Percentiles rank a stretch among this genome's conserved stretches.
These are phyloP conservation scores for Tolypocladium cylindrosporum DNA, from an alignment of 2,329 filamentous ascomycete species.

Conservation along the genomic window DNA sequence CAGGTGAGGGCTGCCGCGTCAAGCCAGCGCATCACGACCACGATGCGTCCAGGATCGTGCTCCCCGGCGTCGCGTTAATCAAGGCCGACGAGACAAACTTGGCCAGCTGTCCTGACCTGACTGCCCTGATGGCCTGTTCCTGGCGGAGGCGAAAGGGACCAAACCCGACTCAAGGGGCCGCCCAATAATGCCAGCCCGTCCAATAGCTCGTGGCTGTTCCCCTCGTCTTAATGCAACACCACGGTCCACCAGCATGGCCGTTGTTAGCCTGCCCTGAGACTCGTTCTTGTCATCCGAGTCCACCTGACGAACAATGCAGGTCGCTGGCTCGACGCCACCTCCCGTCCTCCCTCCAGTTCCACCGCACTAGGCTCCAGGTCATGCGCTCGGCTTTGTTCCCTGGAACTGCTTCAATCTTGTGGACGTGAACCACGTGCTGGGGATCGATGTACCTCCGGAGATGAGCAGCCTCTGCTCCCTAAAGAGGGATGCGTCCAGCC, in stretches of 20 bases:
- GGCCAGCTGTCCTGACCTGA: background rate
- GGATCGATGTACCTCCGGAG: background rate
- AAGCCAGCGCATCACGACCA: background rate
- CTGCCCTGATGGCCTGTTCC: background rate
- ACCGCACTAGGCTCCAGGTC: background rate
- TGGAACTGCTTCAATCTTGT: background rate
- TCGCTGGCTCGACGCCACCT: constrained; percentile 1
- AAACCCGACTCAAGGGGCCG: background rate
- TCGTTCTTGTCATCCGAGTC: background rate
- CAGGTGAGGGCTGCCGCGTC: background rate
- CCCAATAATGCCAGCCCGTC: background rate
- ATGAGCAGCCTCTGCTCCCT: background rate
- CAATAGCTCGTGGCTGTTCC: background rate
- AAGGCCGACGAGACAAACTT: background rate
- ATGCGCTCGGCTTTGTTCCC: background rate
- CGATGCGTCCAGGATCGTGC: background rate
- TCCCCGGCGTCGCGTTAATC: background rate
- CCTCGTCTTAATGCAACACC: background rate
- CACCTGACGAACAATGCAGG: background rate
- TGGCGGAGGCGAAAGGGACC: background rate
- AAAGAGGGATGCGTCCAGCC: background rate
- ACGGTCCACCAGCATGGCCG: background rate
- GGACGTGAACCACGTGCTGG: background rate
- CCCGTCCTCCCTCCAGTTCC: background rate
- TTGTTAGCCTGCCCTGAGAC: background rate